Evolutionary conservation across 164 flowering plant species (phyloP).

Genomic region (Macadamia integrifolia): DNA sequence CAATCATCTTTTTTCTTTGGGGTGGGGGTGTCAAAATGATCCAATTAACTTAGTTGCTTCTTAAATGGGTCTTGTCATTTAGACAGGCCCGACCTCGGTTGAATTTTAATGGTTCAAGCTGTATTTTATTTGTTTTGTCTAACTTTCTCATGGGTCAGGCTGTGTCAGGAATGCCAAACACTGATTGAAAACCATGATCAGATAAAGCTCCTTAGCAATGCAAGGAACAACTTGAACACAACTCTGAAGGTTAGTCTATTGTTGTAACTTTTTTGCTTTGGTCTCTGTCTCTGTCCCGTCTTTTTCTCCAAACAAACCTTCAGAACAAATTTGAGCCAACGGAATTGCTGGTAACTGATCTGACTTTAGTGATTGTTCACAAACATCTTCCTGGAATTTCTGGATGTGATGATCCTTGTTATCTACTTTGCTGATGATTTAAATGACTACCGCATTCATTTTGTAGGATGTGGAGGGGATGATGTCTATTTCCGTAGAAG

Average conservation of each 20-base stretch:
- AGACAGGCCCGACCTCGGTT: not conserved
- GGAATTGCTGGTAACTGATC: not conserved
- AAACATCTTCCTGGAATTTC: not conserved
- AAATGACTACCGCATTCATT: constrained; percentile 6
- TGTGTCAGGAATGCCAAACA: constrained; percentile 96
- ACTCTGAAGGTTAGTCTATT: constrained; percentile 67
- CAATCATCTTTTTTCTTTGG: not conserved
- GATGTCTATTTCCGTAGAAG: constrained; percentile 99
- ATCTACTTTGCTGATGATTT: not conserved
- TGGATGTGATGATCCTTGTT: not conserved
- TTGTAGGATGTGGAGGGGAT: constrained; percentile 96
- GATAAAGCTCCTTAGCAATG: constrained; percentile 97
- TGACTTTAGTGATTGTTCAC: not conserved
- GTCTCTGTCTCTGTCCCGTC: no score
- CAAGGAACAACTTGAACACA: constrained; percentile 84
- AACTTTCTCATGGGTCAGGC: constrained; percentile 36
- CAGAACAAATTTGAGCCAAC: no score
- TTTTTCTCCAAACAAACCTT: no score
- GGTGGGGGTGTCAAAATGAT: no score
- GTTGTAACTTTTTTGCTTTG: not conserved
- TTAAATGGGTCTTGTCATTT: not conserved
- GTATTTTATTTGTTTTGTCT: not conserved
- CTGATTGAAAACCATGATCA: constrained; percentile 97
- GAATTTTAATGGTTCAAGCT: not conserved
- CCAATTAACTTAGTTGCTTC: not conserved